phyloP scores from a whole-genome alignment of 164 flowering plant species.

The Tetracentron sinense region DNA sequence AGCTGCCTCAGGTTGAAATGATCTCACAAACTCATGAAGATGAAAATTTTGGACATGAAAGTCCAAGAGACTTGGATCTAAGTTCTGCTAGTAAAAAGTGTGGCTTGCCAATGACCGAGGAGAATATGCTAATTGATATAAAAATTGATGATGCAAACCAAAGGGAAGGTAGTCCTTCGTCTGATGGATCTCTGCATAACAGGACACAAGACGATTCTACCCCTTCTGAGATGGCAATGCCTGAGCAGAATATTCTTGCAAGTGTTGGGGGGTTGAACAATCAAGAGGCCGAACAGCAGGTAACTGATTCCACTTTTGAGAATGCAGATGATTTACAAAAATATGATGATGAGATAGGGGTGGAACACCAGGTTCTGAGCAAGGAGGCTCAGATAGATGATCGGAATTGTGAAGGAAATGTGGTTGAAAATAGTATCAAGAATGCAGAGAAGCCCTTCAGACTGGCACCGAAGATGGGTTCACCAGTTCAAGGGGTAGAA shows the following conservation, averaged over 20 bases:
- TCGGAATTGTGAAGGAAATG: conserved; percentile 12
- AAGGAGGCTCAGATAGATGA: conserved; percentile 17
- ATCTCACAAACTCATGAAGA: conserved; percentile 16
- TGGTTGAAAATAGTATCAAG: neutral
- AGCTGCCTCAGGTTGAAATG: conserved; percentile 18
- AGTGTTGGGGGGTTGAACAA: conserved; percentile 15
- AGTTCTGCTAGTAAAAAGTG: conserved; percentile 16
- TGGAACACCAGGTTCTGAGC: conserved; percentile 9
- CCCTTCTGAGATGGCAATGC: conserved; percentile 17
- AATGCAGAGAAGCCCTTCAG: neutral
- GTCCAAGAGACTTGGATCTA: conserved; percentile 16
- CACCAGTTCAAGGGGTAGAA: neutral
- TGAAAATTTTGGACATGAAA: conserved; percentile 25
- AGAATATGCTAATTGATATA: conserved; percentile 12
- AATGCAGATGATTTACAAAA: conserved; percentile 12
- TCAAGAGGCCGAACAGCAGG: conserved; percentile 15
- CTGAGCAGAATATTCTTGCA: conserved; percentile 14
- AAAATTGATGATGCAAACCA: conserved; percentile 12
- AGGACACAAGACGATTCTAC: conserved; percentile 17
- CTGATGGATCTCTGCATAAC: conserved; percentile 14
- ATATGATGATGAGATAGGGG: conserved; percentile 3
- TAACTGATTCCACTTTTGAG: conserved; percentile 12
- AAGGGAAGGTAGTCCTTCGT: conserved; percentile 11
- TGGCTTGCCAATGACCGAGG: conserved; percentile 6
- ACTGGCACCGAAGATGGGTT: neutral